Evolutionary conservation across 192 early-diverging fungal species (phyloP), one percentile per base, ranked within the genome.

Genomic region (Coemansia sp.): DNA sequence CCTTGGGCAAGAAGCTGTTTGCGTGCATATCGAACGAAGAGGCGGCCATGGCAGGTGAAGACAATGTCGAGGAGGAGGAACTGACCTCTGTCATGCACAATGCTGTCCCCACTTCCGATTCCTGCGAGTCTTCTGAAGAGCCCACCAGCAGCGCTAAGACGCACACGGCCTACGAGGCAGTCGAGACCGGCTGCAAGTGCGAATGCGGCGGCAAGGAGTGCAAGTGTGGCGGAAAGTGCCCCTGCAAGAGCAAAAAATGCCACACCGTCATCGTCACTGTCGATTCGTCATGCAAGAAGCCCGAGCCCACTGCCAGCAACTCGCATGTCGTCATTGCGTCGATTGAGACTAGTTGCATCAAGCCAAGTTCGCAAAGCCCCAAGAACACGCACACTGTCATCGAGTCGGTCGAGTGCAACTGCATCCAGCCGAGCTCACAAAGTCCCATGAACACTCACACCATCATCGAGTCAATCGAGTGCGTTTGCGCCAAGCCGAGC

Each of bases 1-100:
- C 77, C 1, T 36, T 80, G 22, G 77, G 77, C 68, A 74, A 80
- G 72, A 66, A 71, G 35, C 41, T 80, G 51, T 74, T 49, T 63
- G 71, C 65, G 17, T 38, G 20, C 8, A 38, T 46, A n/a, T 42
- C 47, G 14, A 65, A 46, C 54, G 54, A 46, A 11, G 54, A 47
- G 10, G 31, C 59, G 4, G 35, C 46, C 22, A 20, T 46, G 6
- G 40, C n/a, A n/a, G n/a, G 67, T 12, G 46, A 39, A 9, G 64
- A 73, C 15, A 67, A 64, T 15, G 68, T 67, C 35, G 41, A 67
- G 2, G 64, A 71, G 10, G 32, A n/a, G n/a, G n/a, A 29, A 4
- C 35, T 39, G 7, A 31, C 17, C 14, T 40, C 64, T 1, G 64
- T 73, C 7, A 15, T 42, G n/a, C 64, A 67, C 37, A 62, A 65